A percentile compares a stretch with the other conserved stretches of the same genome.
Evolutionary conservation across 2,329 filamentous ascomycete genomes (phyloP).

Genomic region (Pseudogymnoascus sp.): DNA sequence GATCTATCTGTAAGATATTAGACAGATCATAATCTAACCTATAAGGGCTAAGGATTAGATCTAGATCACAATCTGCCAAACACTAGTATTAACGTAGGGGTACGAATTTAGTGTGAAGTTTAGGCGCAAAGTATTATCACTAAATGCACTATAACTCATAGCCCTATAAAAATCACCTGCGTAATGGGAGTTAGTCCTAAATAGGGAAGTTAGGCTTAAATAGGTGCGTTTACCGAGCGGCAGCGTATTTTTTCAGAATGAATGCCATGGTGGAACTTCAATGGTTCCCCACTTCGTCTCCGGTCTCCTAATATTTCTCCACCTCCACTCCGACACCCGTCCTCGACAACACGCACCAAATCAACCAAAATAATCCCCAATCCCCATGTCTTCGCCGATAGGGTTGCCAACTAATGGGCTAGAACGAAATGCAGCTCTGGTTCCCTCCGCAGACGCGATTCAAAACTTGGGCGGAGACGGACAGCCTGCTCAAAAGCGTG

Average conservation of each 20-base stretch:
- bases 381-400: constrained; percentile 9
- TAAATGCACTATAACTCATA: too few relatives aligned
- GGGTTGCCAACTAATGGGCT: neutral
- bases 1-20: too few relatives aligned
- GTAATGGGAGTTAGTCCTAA: too few relatives aligned
- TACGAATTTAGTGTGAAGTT: neutral
- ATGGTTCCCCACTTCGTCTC: neutral
- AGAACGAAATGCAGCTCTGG: neutral
- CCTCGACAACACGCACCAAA: neutral
- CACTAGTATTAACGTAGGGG: too few relatives aligned
- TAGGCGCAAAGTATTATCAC: neutral
- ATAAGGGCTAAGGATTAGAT: too few relatives aligned
- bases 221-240: too few relatives aligned
- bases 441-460: neutral
- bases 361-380: neutral
- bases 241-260: too few relatives aligned
- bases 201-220: too few relatives aligned
- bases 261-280: neutral
- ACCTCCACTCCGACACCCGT: constrained; percentile 1
- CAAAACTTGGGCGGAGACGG: neutral
- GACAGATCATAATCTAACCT: too few relatives aligned
- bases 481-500: neutral
- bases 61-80: too few relatives aligned
- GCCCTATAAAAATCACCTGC: too few relatives aligned
- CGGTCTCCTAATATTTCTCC: neutral